phyloP scores from a whole-genome alignment of 257 asterid species.

The Fraxinus anomala region DNA sequence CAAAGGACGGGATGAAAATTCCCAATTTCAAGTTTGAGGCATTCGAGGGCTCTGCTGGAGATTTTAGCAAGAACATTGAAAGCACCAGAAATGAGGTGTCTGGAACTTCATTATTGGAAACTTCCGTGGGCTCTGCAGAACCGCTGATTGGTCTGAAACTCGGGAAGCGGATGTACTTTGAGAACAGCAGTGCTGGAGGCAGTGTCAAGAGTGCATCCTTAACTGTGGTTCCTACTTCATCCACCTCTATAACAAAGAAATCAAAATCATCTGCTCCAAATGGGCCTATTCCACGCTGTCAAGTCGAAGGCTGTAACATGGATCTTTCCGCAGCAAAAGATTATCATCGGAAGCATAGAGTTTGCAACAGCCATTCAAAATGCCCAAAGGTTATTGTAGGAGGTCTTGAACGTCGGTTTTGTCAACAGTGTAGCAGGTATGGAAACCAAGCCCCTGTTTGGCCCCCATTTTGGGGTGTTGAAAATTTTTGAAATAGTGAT shows the following conservation, averaged over 20 bases:
- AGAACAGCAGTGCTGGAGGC: conserved; percentile 47
- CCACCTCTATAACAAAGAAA: conserved; percentile 49
- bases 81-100: conserved; percentile 26
- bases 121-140: conserved; percentile 50
- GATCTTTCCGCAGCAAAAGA: conserved; percentile 84
- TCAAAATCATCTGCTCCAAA: conserved; percentile 47
- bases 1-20: conserved; percentile 43
- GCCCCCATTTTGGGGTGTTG: too few species aligned
- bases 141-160: conserved; percentile 62
- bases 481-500: too few species aligned
- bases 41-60: conserved; percentile 38
- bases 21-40: conserved; percentile 50
- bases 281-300: conserved; percentile 51
- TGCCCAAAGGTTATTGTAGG: conserved; percentile 65
- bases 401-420: conserved; percentile 81
- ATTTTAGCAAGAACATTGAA: conserved; percentile 21
- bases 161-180: conserved; percentile 82
- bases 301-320: conserved; percentile 79
- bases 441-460: not conserved
- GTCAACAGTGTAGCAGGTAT: conserved; percentile 99
- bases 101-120: conserved; percentile 50
- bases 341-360: conserved; percentile 85
- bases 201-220: conserved; percentile 49
- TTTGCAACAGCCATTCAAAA: conserved; percentile 81
- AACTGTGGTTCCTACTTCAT: conserved; percentile 46